Evolutionary conservation across 2,329 filamentous ascomycete genomes (phyloP).

Genomic region (Verticillium isaacii): DNA sequence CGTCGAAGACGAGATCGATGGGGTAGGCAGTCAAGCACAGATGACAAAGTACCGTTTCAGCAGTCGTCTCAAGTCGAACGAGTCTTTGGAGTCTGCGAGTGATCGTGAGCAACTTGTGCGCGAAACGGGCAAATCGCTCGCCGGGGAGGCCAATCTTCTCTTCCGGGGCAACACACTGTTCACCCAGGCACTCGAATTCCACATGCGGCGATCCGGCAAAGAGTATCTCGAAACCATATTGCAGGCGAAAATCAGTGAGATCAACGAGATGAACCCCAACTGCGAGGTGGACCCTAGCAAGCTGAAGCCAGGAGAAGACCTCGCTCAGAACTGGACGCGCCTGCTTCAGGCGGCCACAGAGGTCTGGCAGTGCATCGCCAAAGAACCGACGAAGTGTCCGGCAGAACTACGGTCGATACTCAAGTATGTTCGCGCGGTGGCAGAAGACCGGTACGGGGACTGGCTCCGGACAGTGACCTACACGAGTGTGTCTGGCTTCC

Average conservation of each 20-base stretch:
- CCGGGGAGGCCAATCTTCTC: slow-evolving; percentile 86
- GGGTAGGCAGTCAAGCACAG: slow-evolving; percentile 75
- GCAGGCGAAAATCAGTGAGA: slow-evolving; percentile 79
- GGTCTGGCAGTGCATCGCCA: slow-evolving; percentile 78
- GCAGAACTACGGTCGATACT: slow-evolving; percentile 79
- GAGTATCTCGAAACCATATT: slow-evolving; percentile 88
- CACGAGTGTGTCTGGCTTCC: slow-evolving; percentile 89
- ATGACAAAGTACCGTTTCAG: slow-evolving; percentile 71
- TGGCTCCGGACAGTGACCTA: slow-evolving; percentile 86
- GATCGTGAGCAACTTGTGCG: slow-evolving; percentile 70
- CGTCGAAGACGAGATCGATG: slow-evolving; percentile 96
- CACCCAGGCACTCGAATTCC: slow-evolving; percentile 88
- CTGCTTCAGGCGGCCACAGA: slow-evolving; percentile 73
- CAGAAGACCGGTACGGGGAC: slow-evolving; percentile 90
- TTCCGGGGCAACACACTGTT: slow-evolving; percentile 93
- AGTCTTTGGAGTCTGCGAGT: slow-evolving; percentile 53
- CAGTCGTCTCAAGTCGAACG: slow-evolving; percentile 64
- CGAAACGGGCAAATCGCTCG: slow-evolving; percentile 73
- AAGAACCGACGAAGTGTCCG: slow-evolving; percentile 71
- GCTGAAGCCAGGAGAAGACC: slow-evolving; percentile 59
- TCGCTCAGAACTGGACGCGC: slow-evolving; percentile 78
- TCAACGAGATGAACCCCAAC: slow-evolving; percentile 84
- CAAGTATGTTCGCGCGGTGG: slow-evolving; percentile 86
- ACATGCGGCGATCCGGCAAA: slow-evolving; percentile 91
- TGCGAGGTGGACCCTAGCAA: slow-evolving; percentile 94